phyloP scores from a whole-genome alignment of 371 early-diverging fungal genomes.

The Mucor indicus region DNA sequence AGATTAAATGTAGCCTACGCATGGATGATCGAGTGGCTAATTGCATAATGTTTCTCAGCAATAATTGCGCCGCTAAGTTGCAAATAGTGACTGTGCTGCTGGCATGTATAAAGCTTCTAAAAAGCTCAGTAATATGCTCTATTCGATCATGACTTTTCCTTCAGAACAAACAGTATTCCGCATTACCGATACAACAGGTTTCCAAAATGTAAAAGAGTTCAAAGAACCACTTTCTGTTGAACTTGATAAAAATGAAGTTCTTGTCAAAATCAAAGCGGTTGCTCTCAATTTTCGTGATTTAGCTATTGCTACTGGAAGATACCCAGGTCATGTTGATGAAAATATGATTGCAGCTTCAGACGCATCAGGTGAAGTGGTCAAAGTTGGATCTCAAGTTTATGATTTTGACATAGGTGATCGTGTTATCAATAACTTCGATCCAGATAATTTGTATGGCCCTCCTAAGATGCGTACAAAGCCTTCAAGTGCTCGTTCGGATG shows the following conservation, averaged over 20 bases:
- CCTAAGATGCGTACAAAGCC: neutral
- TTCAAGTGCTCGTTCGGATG: slow-evolving; percentile 1
- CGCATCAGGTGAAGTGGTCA: slow-evolving; percentile 10
- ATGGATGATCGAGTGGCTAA: too few relatives aligned
- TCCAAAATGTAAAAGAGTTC: too few relatives aligned
- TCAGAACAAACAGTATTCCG: neutral
- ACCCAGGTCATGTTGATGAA: neutral
- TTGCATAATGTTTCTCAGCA: too few relatives aligned
- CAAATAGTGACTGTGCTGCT: too few relatives aligned
- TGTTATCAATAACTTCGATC: slow-evolving; percentile 13
- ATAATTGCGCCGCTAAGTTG: too few relatives aligned
- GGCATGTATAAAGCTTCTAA: too few relatives aligned
- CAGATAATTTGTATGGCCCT: slow-evolving; percentile 5
- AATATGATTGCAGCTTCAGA: slow-evolving; percentile 15
- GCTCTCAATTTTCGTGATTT: slow-evolving; percentile 24
- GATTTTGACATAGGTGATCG: slow-evolving; percentile 17
- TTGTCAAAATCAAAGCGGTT: slow-evolving; percentile 19
- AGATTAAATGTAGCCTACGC: too few relatives aligned
- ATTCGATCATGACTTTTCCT: too few relatives aligned
- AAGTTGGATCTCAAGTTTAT: slow-evolving; percentile 12
- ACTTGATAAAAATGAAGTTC: slow-evolving; percentile 4
- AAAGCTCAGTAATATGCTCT: too few relatives aligned
- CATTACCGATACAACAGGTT: neutral
- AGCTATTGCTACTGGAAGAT: slow-evolving; percentile 2
- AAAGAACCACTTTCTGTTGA: neutral